Conservation (phyloP, 2,329 filamentous ascomycete species). For the Ilyonectria robusta region DNA sequence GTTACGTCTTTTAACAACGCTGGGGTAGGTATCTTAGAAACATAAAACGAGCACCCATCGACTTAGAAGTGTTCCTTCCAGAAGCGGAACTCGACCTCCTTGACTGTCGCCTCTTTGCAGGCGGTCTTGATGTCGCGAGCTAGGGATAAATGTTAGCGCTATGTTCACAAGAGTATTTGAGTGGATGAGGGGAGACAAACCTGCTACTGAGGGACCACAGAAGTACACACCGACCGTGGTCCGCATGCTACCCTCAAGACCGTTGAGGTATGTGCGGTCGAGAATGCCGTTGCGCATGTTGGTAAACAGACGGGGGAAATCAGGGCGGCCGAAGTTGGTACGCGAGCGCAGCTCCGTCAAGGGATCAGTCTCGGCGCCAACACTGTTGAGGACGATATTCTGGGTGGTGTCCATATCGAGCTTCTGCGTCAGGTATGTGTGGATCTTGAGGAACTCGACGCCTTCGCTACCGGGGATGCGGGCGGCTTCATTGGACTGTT, state of each 20-base stretch:
- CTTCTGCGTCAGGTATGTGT: conserved; percentile 96
- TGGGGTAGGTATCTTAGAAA: conserved; percentile 43
- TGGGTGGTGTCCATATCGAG: conserved; percentile 93
- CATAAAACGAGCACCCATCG: conserved; percentile 32
- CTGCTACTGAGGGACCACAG: conserved; percentile 85
- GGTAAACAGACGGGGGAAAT: conserved; percentile 85
- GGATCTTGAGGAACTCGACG: conserved; percentile 93
- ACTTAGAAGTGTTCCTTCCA: conserved; percentile 94
- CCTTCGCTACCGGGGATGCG: conserved; percentile 77
- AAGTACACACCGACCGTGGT: conserved; percentile 98
- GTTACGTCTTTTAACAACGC: conserved; percentile 20
- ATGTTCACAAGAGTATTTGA: too few relatives aligned
- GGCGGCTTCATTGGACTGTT: conserved; percentile 81
- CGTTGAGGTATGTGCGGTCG: conserved; percentile 87
- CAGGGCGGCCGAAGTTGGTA: conserved; percentile 95
- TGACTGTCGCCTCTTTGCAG: conserved; percentile 78
- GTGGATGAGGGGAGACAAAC: conserved; percentile 55
- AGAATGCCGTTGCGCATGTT: conserved; percentile 91
- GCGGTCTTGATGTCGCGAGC: conserved; percentile 90
- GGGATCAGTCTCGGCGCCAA: conserved; percentile 89
- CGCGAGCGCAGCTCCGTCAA: conserved; percentile 90
- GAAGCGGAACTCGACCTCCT: conserved; percentile 93
- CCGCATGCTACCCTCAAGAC: conserved; percentile 80
- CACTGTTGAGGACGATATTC: conserved; percentile 97
- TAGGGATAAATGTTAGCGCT: conserved; percentile 59